phyloP scores from a whole-genome alignment of 78 protist genomes.

The Bigelowiella natans region DNA sequence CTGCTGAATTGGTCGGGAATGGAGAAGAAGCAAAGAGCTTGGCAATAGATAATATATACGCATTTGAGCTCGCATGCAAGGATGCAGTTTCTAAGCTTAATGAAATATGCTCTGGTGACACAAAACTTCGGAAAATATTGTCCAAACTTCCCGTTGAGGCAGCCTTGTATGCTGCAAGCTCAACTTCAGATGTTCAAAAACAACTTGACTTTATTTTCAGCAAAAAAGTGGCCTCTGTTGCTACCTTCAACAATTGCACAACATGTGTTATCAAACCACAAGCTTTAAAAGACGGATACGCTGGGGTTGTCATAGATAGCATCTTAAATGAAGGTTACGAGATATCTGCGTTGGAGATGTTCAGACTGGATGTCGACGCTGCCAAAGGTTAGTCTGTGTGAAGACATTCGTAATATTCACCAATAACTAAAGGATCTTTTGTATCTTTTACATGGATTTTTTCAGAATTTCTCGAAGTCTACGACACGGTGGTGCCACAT shows the following conservation, averaged over 20 bases:
- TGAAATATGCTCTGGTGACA: not conserved
- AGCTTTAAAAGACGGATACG: not conserved
- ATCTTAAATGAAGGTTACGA: not conserved
- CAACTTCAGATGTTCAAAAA: not conserved
- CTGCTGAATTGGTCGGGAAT: not conserved
- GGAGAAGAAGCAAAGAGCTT: not conserved
- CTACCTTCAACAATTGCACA: not conserved
- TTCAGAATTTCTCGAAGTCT: slow-evolving; percentile 68
- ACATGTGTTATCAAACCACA: not conserved
- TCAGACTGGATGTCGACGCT: not conserved
- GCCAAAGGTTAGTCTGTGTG: slow-evolving; percentile 33
- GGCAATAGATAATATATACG: not conserved
- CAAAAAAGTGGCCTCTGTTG: not conserved
- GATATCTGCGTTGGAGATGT: not conserved
- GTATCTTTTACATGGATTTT: no score
- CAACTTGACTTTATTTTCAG: not conserved
- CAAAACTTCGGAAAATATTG: not conserved
- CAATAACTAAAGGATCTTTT: no score
- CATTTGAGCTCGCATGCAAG: not conserved
- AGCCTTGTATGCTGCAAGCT: not conserved
- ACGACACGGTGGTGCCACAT: slow-evolving; percentile 45
- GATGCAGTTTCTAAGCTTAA: not conserved
- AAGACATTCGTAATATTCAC: no score
- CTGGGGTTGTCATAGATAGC: not conserved
- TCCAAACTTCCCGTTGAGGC: not conserved